Evolutionary conservation across 2,329 filamentous ascomycete species (phyloP), one percentile per base, ranked within the genome.

Genomic region (Phyllosticta citribraziliensis): DNA sequence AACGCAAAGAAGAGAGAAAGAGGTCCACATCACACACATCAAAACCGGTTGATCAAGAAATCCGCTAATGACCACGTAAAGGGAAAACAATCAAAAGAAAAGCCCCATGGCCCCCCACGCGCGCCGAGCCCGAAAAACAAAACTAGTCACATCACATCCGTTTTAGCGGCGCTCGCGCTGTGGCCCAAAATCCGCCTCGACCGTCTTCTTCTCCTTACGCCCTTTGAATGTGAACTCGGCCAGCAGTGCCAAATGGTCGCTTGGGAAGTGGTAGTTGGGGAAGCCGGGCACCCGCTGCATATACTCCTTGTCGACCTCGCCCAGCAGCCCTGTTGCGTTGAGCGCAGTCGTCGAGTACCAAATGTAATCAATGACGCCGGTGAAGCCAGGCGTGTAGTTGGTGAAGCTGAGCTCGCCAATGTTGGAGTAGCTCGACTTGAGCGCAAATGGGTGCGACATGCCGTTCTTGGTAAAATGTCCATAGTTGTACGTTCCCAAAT

Each of bases 301-400:
- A 72, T 96, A 94, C 27, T 89, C 84, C 65, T 86, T 84, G 72
- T 97, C 92, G 2, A 95, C 89, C 52, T 93, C 88, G 30, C 92
- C 92, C 3, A 97, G 85, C 58, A 97, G 76, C 58, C 88, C 88
- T 19, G 90, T 87, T 24, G 95, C 88, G 70, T 94, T 89, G 53
- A 97, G 80, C 22, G 88, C 86, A 74, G 94, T 96, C 62, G 91
- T 93, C 61, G 91, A 92, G 76, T 96, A 99, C 91, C 92, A 97
- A 69, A 99, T 91, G 75, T 97, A 97, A 73, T 99, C 94, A 66
- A 99, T 88, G 62, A 95, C 89, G 64, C 91, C 92, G 57, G 85
- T 84, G 76, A 97, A 99, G n/a, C 86, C 85, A 1, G 94, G 92
- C 14, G 91, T 95, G 75, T 97, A 99, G 75, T 99, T 99, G 55